Conservation (phyloP, 331 rosid species). For the Erythrophleum ivorense region DNA sequence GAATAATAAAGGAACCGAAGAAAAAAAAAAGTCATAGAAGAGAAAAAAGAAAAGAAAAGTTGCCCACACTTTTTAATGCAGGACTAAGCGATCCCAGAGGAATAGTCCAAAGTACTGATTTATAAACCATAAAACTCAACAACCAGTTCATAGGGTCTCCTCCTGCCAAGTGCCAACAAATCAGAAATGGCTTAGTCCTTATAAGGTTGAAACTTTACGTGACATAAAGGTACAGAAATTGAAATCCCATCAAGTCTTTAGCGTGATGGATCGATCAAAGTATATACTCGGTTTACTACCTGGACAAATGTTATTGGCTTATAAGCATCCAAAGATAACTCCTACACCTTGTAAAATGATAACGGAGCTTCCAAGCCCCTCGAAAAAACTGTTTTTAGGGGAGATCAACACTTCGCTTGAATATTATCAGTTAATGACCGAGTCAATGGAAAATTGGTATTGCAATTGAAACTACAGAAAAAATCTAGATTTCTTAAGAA, state of each 20-base stretch:
- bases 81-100: not conserved
- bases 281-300: not conserved
- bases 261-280: not conserved
- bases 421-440: slow-evolving; percentile 1
- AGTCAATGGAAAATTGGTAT: not conserved
- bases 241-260: not conserved
- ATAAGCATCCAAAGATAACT: not conserved
- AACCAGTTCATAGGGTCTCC: not conserved
- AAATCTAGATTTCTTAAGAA: slow-evolving; percentile 14
- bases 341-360: not conserved
- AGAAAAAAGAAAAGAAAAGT: not conserved
- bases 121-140: not conserved
- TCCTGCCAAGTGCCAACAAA: slow-evolving; percentile 5
- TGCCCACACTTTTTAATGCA: slow-evolving; percentile 32
- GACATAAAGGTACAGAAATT: not conserved
- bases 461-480: slow-evolving; percentile 29
- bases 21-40: not conserved
- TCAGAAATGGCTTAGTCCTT: not conserved
- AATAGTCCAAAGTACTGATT: not conserved
- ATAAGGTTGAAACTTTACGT: not conserved
- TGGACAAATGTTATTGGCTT: slow-evolving; percentile 22
- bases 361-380: slow-evolving; percentile 40
- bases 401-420: slow-evolving; percentile 26
- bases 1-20: not conserved
- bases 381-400: slow-evolving; percentile 15